A percentile compares a stretch with the other conserved stretches of the same genome.
Evolutionary conservation across 345 rosid genomes (phyloP).

Genomic region (Hevea brasiliensis): DNA sequence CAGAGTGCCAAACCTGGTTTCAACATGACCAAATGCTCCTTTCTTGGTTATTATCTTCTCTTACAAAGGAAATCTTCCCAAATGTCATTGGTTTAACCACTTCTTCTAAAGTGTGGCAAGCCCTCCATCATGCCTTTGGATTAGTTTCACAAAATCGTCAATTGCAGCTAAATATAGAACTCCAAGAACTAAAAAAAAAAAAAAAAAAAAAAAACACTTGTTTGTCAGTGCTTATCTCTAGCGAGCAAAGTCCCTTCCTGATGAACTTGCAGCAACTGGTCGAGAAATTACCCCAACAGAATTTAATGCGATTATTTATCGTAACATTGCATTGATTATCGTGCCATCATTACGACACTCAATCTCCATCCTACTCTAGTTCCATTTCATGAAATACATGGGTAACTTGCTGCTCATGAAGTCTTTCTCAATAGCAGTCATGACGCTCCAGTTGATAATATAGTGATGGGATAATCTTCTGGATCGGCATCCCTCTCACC

Average conservation of each 20-base stretch:
- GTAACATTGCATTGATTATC: too few species aligned
- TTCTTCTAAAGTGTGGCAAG: not conserved
- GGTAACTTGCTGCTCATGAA: not conserved
- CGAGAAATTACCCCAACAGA: too few species aligned
- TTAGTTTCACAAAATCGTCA: not conserved
- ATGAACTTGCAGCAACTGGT: too few species aligned
- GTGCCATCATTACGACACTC: not conserved
- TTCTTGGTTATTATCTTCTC: too few species aligned
- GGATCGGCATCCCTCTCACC: not conserved
- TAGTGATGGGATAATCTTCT: not conserved
- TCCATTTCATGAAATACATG: not conserved
- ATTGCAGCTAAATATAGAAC: too few species aligned
- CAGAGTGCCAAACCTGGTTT: too few species aligned
- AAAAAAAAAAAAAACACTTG: too few species aligned
- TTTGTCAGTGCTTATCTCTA: too few species aligned
- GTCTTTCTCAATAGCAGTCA: too few species aligned
- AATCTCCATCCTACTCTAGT: not conserved
- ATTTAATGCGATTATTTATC: not conserved
- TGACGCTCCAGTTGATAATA: not conserved
- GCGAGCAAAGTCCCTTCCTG: too few species aligned
- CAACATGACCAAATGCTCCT: too few species aligned
- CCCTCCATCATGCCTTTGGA: not conserved
- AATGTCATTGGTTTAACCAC: not conserved
- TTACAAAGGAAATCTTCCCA: not conserved
- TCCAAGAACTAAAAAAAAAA: not conserved